Evolutionary conservation across 768 basidiomycete species (phyloP), one percentile per base, ranked within the genome.

Genomic region (Tremella mesenterica): DNA sequence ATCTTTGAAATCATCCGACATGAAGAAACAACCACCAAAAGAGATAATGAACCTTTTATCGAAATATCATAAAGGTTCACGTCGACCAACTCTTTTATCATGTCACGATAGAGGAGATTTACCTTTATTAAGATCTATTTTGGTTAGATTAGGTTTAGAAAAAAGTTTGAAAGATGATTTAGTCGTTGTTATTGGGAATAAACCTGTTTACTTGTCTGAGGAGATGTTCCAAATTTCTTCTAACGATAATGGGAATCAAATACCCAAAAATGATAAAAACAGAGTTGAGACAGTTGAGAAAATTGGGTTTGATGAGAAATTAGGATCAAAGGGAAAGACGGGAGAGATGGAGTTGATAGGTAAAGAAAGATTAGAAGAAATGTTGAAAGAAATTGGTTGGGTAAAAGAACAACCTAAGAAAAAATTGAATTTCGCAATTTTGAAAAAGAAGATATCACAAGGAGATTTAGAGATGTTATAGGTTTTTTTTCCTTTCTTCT

Each of bases 141-240:
- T 63, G 2, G 57, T 56, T 29, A 41, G 61, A 26, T 46, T 56
- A 4, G 10, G 21, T 14, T 25, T 63, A 3, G 50, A 54, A 3
- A n/a, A n/a, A n/a, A n/a, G n/a, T n/a, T n/a, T n/a, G n/a, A 51
- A 56, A n/a, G 23, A 57, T 14, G 28, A 51, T 39, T 54, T 58
- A 13, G 45, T 63, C 29, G 51, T 63, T 48, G 51, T 63, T 52
- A 63, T 63, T 41, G 61, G 61, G 25, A 56, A 56, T 27, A 43
- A 48, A 34, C 61, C 61, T 7, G 48, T 63, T 20, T 26, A 57
- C 0, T 57, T 52, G 18, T 48, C 52, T 31, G 12, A 46, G 20
- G 51, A 56, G 12, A 41, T 10, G 12, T 45, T 59, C 12, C 49
- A 63, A 43, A n/a, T n/a, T n/a, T 54, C 54, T 33, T 43, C 59